Evolutionary conservation across 176 grass and related monocot genomes (phyloP).

Genomic region (Chloris gayana): DNA sequence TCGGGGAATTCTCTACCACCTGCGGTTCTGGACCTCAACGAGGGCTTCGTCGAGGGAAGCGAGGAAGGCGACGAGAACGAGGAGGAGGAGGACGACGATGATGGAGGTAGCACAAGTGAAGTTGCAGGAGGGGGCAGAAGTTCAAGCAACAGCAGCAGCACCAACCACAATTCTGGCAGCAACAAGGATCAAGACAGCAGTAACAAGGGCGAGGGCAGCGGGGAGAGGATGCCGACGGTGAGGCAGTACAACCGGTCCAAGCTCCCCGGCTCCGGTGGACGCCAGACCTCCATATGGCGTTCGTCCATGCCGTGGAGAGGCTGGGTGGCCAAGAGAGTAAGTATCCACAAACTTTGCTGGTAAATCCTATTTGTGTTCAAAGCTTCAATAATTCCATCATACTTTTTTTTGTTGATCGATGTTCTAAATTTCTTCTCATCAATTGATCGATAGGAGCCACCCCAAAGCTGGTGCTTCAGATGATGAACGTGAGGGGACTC

Average conservation of each 20-base stretch:
- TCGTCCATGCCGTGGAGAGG: slow-evolving; percentile 84
- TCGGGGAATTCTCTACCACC: slow-evolving; percentile 14
- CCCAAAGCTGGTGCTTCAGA: slow-evolving; percentile 98
- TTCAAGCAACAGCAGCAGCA: slow-evolving; percentile 60
- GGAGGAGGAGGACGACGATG: slow-evolving; percentile 19
- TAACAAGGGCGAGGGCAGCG: slow-evolving; percentile 52
- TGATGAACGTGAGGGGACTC: slow-evolving; percentile 99
- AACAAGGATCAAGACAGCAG: slow-evolving; percentile 38
- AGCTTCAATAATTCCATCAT: neutral
- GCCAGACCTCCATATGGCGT: slow-evolving; percentile 88
- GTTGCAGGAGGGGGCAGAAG: slow-evolving; percentile 39
- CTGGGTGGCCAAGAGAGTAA: slow-evolving; percentile 99
- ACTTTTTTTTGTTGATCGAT: slow-evolving; percentile 8
- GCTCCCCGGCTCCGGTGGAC: slow-evolving; percentile 87
- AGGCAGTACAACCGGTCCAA: slow-evolving; percentile 94
- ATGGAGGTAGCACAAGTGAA: slow-evolving; percentile 39
- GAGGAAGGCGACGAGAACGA: slow-evolving; percentile 23
- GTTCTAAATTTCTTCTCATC: neutral
- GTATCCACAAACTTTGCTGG: neutral
- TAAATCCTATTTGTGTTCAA: neutral
- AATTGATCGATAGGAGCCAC: slow-evolving; percentile 72
- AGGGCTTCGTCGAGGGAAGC: slow-evolving; percentile 38
- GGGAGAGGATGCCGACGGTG: slow-evolving; percentile 49
- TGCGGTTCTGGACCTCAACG: slow-evolving; percentile 69
- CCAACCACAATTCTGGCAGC: slow-evolving; percentile 43